Percentiles rank a stretch among this genome's conserved stretches.
These are phyloP conservation scores for Allantophomopsis cytisporea DNA, from an alignment of 2,329 filamentous ascomycete species.

Conservation along the genomic window DNA sequence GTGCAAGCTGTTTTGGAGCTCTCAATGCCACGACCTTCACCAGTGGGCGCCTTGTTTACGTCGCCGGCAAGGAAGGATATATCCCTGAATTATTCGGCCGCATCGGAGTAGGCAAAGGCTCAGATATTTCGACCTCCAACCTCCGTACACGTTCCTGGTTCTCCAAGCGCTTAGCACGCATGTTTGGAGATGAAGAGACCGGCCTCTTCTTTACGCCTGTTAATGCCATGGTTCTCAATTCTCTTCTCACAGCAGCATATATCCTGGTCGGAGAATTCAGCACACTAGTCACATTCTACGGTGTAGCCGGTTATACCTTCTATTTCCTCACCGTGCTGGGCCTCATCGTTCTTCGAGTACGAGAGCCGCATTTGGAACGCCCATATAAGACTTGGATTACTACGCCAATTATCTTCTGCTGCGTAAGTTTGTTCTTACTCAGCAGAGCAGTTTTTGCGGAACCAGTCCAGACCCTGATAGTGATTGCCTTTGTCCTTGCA, in stretches of 20 bases:
- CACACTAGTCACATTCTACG: constrained; percentile 91
- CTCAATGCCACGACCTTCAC: constrained; percentile 94
- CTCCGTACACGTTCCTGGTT: constrained; percentile 40
- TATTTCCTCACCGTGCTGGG: constrained; percentile 94
- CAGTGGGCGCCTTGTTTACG: constrained; percentile 81
- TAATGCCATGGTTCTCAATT: constrained; percentile 77
- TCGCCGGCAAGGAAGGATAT: constrained; percentile 89
- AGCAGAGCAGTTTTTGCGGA: constrained; percentile 82
- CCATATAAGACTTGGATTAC: constrained; percentile 96
- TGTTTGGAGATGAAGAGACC: constrained; percentile 63
- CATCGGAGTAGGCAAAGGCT: constrained; percentile 51
- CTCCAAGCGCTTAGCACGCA: constrained; percentile 40
- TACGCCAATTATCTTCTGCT: constrained; percentile 96
- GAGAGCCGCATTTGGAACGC: constrained; percentile 74
- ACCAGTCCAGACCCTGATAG: constrained; percentile 78
- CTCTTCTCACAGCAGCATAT: constrained; percentile 59
- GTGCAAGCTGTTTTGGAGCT: constrained; percentile 84
- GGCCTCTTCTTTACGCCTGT: constrained; percentile 91
- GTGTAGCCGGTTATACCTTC: constrained; percentile 92
- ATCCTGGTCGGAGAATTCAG: constrained; percentile 80
- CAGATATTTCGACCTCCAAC: constrained; percentile 24
- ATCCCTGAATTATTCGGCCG: constrained; percentile 73
- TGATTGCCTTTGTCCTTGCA: constrained; percentile 70
- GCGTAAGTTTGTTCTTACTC: constrained; percentile 85
- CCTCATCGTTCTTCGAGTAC: constrained; percentile 77